Evolutionary conservation across 306 rosid genomes (phyloP).

Genomic region (Argentina anserina): DNA sequence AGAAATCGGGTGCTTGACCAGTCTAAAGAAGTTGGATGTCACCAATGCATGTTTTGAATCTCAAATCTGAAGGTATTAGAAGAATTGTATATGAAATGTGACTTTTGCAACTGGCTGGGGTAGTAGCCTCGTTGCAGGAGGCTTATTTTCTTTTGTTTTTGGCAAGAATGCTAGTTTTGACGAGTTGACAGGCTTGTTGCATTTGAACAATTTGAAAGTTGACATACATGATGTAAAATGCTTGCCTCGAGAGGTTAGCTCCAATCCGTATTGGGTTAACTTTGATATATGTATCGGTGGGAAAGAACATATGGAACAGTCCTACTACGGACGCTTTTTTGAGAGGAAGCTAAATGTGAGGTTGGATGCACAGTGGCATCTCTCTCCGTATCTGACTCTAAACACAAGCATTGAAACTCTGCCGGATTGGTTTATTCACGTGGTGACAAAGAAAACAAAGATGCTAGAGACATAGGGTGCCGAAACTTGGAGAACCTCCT

Average conservation of each 20-base stretch:
- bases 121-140: too few species aligned
- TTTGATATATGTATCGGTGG: neutral
- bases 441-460: neutral
- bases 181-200: neutral
- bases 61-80: neutral
- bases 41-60: too few species aligned
- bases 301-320: too few species aligned
- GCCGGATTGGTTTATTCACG: neutral
- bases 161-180: neutral
- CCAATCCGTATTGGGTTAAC: neutral
- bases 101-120: too few species aligned
- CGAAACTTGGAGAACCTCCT: neutral
- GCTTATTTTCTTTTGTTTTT: too few species aligned
- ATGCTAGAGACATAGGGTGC: neutral
- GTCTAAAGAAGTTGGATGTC: neutral
- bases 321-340: too few species aligned
- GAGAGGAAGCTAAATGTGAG: too few species aligned
- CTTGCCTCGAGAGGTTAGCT: neutral
- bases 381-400: too few species aligned
- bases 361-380: too few species aligned
- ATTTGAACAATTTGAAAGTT: neutral
- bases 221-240: neutral
- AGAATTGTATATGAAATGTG: neutral
- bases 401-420: neutral
- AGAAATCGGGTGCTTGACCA: neutral